phyloP scores from a whole-genome alignment of 805 yeast species.

The Cyberlindnera euphorbiiphila region DNA sequence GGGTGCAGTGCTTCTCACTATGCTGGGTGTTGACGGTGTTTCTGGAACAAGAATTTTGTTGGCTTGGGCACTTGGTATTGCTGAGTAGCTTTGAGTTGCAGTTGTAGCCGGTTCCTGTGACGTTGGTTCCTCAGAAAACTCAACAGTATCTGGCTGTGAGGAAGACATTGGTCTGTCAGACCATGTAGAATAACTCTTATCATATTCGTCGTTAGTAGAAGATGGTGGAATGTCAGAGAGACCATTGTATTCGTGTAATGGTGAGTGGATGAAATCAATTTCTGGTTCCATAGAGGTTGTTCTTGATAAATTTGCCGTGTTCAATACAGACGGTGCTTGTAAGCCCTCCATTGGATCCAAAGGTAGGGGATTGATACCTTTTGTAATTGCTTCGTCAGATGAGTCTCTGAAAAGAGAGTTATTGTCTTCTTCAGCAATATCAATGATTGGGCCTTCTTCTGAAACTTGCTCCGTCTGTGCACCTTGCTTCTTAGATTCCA shows the following conservation, averaged over 20 bases:
- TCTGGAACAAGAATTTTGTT: not conserved
- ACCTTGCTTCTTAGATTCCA: too few species aligned
- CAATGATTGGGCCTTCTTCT: too few species aligned
- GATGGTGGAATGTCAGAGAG: not conserved
- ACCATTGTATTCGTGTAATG: constrained; percentile 2
- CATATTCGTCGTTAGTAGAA: not conserved
- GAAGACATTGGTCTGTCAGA: constrained; percentile 3
- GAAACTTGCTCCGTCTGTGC: too few species aligned
- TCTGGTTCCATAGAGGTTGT: constrained; percentile 11
- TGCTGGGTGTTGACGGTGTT: not conserved
- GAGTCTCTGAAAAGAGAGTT: constrained; percentile 20
- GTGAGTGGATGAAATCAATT: constrained; percentile 7
- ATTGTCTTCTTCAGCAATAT: not conserved
- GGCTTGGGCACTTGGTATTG: too few species aligned
- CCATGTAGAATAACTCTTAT: not conserved
- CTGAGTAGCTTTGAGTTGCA: too few species aligned
- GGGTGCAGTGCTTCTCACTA: too few species aligned
- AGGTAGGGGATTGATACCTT: not conserved
- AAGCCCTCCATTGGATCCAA: not conserved
- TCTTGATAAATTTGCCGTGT: not conserved
- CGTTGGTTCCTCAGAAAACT: too few species aligned
- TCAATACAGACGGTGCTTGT: not conserved
- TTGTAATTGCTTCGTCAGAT: constrained; percentile 12
- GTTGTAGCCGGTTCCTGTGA: too few species aligned
- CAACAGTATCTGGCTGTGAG: constrained; percentile 6